Conservation (phyloP, 805 yeast species). For the Suhomyces sp. region DNA sequence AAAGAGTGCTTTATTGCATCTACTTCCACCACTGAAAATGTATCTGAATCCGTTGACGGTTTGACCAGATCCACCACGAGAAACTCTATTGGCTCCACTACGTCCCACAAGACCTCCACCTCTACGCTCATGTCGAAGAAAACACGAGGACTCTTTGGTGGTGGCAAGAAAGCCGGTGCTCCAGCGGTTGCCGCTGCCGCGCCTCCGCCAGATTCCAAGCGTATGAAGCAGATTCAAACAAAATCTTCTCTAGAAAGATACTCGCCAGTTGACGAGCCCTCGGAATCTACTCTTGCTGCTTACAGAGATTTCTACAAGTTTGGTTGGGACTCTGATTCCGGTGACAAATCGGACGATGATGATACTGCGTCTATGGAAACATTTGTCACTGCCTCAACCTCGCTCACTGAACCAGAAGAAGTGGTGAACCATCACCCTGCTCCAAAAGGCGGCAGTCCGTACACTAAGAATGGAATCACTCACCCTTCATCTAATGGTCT, state of each 20-base stretch:
- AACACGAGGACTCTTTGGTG: slow-evolving; percentile 29
- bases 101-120: slow-evolving; percentile 23
- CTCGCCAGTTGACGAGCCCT: slow-evolving; percentile 19
- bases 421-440: background rate
- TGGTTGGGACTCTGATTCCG: slow-evolving; percentile 7
- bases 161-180: slow-evolving; percentile 11
- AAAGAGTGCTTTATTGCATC: slow-evolving; percentile 34
- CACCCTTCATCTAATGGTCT: slow-evolving; percentile 2
- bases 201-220: slow-evolving; percentile 20
- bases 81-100: slow-evolving; percentile 23
- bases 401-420: slow-evolving; percentile 20
- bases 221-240: slow-evolving; percentile 28
- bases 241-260: slow-evolving; percentile 26
- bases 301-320: slow-evolving; percentile 20
- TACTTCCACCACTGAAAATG: slow-evolving; percentile 13
- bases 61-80: slow-evolving; percentile 22
- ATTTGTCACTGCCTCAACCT: slow-evolving; percentile 31
- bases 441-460: slow-evolving; percentile 6
- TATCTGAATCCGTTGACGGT: slow-evolving; percentile 7
- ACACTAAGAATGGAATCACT: slow-evolving; percentile 3
- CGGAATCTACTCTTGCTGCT: slow-evolving; percentile 17
- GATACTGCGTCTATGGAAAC: slow-evolving; percentile 26
- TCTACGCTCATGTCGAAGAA: slow-evolving; percentile 24
- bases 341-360: slow-evolving; percentile 15
- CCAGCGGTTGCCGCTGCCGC: slow-evolving; percentile 7